phyloP scores from a whole-genome alignment of 805 yeast species.

The Saccharomycopsis synnaedendra region DNA sequence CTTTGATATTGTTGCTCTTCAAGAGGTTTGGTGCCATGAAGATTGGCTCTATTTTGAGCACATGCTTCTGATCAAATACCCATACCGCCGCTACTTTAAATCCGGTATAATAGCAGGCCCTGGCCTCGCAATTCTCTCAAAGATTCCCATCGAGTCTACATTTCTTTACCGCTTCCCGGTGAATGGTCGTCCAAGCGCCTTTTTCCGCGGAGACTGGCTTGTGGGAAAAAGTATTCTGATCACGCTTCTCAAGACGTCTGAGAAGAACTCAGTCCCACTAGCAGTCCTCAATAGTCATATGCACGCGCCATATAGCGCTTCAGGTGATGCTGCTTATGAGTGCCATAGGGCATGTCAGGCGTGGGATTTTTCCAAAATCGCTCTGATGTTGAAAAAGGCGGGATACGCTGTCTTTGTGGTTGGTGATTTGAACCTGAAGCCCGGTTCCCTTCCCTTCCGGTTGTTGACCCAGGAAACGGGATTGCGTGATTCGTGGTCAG shows the following conservation, averaged over 20 bases:
- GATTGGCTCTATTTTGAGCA: slow-evolving; percentile 64
- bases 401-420: slow-evolving; percentile 84
- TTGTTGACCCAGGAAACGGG: slow-evolving; percentile 61
- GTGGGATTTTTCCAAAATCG: slow-evolving; percentile 78
- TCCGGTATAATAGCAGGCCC: slow-evolving; percentile 90
- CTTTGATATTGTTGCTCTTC: slow-evolving; percentile 85
- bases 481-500: slow-evolving; percentile 76
- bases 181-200: slow-evolving; percentile 90
- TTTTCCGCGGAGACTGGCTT: slow-evolving; percentile 92
- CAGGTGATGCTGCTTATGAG: slow-evolving; percentile 81
- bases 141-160: slow-evolving; percentile 71
- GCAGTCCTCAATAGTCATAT: slow-evolving; percentile 86
- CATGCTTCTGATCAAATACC: slow-evolving; percentile 36
- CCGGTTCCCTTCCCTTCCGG: slow-evolving; percentile 73
- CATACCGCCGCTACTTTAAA: slow-evolving; percentile 58
- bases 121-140: slow-evolving; percentile 76
- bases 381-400: slow-evolving; percentile 47
- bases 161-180: slow-evolving; percentile 79
- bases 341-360: slow-evolving; percentile 94
- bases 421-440: slow-evolving; percentile 87
- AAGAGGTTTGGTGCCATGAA: slow-evolving; percentile 82
- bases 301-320: slow-evolving; percentile 87
- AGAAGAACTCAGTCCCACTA: slow-evolving; percentile 38
- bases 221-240: slow-evolving; percentile 88
- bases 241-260: slow-evolving; percentile 47